phyloP scores from a whole-genome alignment of 2,329 filamentous ascomycete species.

The Teratosphaeria viscida region DNA sequence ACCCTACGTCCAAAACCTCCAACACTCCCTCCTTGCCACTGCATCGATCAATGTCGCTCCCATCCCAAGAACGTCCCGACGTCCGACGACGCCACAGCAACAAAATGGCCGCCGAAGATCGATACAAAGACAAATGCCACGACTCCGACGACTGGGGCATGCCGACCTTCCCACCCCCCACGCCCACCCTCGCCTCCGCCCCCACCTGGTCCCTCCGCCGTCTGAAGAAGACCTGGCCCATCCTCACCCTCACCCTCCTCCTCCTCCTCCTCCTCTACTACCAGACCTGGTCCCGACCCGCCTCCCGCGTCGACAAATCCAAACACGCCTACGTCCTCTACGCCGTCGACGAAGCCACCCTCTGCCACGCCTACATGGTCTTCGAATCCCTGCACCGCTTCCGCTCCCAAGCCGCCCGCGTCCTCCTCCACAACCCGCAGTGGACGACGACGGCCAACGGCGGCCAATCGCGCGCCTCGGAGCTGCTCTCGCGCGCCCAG shows the following conservation, averaged over 20 bases:
- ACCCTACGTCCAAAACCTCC: not conserved
- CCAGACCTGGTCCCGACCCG: slow-evolving; percentile 1
- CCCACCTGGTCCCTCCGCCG: slow-evolving; percentile 1
- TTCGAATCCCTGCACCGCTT: slow-evolving; percentile 31
- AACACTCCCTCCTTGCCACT: not conserved
- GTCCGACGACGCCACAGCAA: not conserved
- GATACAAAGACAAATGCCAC: not conserved
- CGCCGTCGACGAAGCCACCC: slow-evolving; percentile 32
- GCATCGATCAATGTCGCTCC: not conserved
- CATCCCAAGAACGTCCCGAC: not conserved
- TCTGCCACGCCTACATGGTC: slow-evolving; percentile 36
- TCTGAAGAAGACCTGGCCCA: not conserved
- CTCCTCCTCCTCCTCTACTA: slow-evolving; percentile 4
- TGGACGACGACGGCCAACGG: slow-evolving; percentile 5
- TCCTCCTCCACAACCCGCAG: slow-evolving; percentile 29
- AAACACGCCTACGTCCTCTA: slow-evolving; percentile 35
- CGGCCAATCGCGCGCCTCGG: slow-evolving; percentile 16
- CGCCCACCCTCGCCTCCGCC: not conserved
- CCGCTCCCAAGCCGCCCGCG: slow-evolving; percentile 33
- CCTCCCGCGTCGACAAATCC: slow-evolving; percentile 19
- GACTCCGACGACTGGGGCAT: slow-evolving; percentile 7
- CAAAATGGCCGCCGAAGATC: slow-evolving; percentile 4
- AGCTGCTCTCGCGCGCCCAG: slow-evolving; percentile 39
- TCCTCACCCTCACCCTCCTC: not conserved
- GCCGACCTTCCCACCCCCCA: not conserved